These are phyloP conservation scores for Vitis vinifera DNA, from an alignment of 164 flowering plant species.

Conservation along the genomic window DNA sequence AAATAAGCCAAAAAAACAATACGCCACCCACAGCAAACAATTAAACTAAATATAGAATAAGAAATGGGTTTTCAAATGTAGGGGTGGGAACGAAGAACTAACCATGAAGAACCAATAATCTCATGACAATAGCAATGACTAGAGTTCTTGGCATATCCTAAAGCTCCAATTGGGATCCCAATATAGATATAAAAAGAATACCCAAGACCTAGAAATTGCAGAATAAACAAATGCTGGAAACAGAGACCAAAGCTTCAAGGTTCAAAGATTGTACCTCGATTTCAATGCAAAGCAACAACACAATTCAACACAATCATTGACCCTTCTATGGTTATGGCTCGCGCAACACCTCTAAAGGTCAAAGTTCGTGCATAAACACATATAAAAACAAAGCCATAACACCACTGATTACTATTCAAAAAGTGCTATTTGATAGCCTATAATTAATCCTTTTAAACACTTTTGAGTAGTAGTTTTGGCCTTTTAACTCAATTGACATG, in stretches of 20 bases:
- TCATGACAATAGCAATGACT: constrained; percentile 24
- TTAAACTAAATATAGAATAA: constrained; percentile 15
- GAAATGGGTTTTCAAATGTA: constrained; percentile 4
- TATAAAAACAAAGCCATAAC: no score
- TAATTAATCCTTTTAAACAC: no score
- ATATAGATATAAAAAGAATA: constrained; percentile 7
- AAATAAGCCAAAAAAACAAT: background rate
- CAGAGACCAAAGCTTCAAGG: constrained; percentile 17
- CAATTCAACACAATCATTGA: constrained; percentile 46
- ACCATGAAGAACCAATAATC: constrained; percentile 5
- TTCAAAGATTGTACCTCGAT: constrained; percentile 40
- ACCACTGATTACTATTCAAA: no score
- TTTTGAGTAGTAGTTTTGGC: no score
- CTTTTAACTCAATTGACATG: no score
- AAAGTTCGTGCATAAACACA: constrained; percentile 14
- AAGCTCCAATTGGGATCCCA: constrained; percentile 14
- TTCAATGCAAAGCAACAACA: constrained; percentile 34
- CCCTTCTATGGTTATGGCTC: constrained; percentile 31
- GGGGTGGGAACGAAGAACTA: constrained; percentile 31
- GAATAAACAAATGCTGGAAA: constrained; percentile 19
- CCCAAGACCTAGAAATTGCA: constrained; percentile 6
- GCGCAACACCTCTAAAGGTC: constrained; percentile 10
- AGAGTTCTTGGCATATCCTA: constrained; percentile 12
- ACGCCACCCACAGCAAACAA: constrained; percentile 6
- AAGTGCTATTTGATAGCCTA: no score